Percentiles rank a stretch among this genome's conserved stretches.
Evolutionary conservation across 805 yeast genomes (phyloP).

Genomic region (Pichia heedii): DNA sequence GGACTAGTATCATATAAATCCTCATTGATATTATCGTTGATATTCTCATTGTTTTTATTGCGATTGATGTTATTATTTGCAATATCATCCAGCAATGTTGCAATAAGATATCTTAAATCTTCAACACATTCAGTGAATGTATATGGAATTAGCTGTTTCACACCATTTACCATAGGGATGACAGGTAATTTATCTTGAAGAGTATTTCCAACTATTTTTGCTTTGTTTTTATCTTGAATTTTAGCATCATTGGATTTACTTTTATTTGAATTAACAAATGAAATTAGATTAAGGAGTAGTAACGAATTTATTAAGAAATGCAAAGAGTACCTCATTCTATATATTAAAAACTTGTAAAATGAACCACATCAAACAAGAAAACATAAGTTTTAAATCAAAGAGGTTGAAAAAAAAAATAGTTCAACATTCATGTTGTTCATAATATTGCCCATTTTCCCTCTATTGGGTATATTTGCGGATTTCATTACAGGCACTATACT

Average conservation of each 20-base stretch:
- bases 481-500: too few relatives aligned
- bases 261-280: neutral
- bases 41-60: neutral
- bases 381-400: too few relatives aligned
- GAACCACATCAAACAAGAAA: too few relatives aligned
- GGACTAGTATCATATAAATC: too few relatives aligned
- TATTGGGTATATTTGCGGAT: too few relatives aligned
- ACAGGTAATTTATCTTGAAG: neutral
- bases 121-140: constrained; percentile 1
- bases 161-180: neutral
- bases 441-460: neutral
- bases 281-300: neutral
- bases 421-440: too few relatives aligned
- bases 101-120: neutral
- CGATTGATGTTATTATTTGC: neutral
- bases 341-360: neutral
- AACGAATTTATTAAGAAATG: neutral
- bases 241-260: neutral
- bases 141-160: constrained; percentile 1
- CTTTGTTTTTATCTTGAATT: neutral
- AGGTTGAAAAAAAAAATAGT: neutral
- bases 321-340: neutral
- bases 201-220: neutral
- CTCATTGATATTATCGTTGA: neutral
- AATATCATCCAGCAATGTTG: neutral